A percentile compares a stretch with the other conserved stretches of the same genome.
phyloP scores from a whole-genome alignment of 2,329 filamentous ascomycete species.

The Alternaria sp. region DNA sequence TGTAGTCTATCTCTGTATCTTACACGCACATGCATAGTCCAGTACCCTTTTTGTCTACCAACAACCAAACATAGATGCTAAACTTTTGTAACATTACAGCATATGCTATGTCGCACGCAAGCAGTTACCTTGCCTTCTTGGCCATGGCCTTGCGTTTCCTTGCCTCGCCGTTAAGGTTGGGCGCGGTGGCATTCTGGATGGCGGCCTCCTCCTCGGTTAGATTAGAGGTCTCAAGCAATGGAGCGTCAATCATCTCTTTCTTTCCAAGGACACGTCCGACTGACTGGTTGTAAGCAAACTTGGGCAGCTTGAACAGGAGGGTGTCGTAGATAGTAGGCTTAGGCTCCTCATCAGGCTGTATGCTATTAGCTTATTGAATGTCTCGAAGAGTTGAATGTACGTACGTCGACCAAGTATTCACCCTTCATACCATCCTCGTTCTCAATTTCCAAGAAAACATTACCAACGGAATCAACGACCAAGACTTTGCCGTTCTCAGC shows the following conservation, averaged over 20 bases:
- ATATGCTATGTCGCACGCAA: neutral
- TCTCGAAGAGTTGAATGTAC: neutral
- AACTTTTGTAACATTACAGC: neutral
- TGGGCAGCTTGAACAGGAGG: slow-evolving; percentile 78
- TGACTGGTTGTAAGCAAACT: slow-evolving; percentile 70
- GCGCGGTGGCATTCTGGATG: slow-evolving; percentile 53
- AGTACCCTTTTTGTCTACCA: slow-evolving; percentile 5
- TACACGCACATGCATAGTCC: slow-evolving; percentile 4
- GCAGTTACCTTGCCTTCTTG: slow-evolving; percentile 33
- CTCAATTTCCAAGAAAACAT: slow-evolving; percentile 93
- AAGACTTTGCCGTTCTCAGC: slow-evolving; percentile 96
- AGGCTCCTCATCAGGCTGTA: slow-evolving; percentile 78
- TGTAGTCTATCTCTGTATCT: slow-evolving; percentile 4
- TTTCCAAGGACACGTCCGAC: slow-evolving; percentile 55
- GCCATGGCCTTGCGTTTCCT: slow-evolving; percentile 51
- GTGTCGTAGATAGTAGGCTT: slow-evolving; percentile 83
- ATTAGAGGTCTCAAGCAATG: slow-evolving; percentile 47
- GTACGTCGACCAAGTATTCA: slow-evolving; percentile 88
- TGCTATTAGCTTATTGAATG: slow-evolving; percentile 24
- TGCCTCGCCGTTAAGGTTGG: slow-evolving; percentile 57
- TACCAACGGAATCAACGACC: slow-evolving; percentile 88
- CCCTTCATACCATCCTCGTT: slow-evolving; percentile 84
- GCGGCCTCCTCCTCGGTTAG: slow-evolving; percentile 50
- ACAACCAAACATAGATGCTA: slow-evolving; percentile 4
- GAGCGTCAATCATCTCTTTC: slow-evolving; percentile 47